Base-by-base conservation (phyloP, 257 asterid genomes). In the Fraxinus excelsior region DNA sequence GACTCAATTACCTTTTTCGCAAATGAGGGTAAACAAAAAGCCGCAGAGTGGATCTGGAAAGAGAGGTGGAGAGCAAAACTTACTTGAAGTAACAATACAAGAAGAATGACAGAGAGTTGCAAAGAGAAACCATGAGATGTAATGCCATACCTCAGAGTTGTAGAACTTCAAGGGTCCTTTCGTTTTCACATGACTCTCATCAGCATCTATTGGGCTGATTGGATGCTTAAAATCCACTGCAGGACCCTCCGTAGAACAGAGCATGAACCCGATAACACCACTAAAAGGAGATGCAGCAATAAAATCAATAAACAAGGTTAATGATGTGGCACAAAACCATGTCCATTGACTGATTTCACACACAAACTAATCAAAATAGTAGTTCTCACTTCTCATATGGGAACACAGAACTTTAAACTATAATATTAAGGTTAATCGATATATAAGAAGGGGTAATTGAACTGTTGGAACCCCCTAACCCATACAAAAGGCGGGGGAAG, bases 1-100 rank as follows among this genome's bases (percentile, higher is more conserved):
- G 89, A 35, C 14, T 93, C 97, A 1, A 96, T 96, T 82, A 93
- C 96, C 77, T 86, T 93, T 82, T 80, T 89, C 23, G 99, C 99
- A 29, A 96, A 96, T 1, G 99, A 86, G 25, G 99, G 99, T 79
- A 96, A 84, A 75, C 97, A 91, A 91, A 96, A 96, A 7, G 99
- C 98, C 0, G 99, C 98, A 51, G 94, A 85, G 82, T 95, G 97
- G 80, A 95, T 87, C 99, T 92, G 90, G 14, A 51, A 12, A 68
- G 51, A 73, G 7, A 29, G 86, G 31, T n/a, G 28, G 66, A 21
- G 25, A 70, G 28, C 62, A 73, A 23, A 73, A 14, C 44, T 44
- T 38, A 60, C 21, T 44, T 14, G 25, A 21, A 37, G 56, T 5
- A 19, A 35, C 16, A 32, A 21, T 42, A 28, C 31, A 11, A 31